Evolutionary conservation across 1,139 yeast genomes (phyloP).

Genomic region (Suhomyces bolitotheri): DNA sequence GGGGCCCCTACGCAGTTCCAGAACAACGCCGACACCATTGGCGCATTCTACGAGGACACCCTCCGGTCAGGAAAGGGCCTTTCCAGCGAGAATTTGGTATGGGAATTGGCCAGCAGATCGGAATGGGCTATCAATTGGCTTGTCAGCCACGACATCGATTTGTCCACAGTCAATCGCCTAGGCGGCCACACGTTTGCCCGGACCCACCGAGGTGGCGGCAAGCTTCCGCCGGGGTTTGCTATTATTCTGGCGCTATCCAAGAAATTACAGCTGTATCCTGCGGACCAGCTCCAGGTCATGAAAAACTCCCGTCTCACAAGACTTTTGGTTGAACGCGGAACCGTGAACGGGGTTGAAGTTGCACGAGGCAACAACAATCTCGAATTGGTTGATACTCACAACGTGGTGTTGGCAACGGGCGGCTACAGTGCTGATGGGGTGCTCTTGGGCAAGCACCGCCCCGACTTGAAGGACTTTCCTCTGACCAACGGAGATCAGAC

Average conservation of each 20-base stretch:
- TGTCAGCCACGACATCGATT: conserved; percentile 26
- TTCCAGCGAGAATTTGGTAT: conserved; percentile 26
- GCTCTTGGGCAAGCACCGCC: conserved; percentile 31
- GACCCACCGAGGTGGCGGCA: conserved; percentile 37
- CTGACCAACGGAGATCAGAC: conserved; percentile 39
- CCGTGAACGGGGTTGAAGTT: conserved; percentile 28
- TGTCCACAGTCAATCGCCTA: conserved; percentile 29
- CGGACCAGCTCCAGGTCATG: conserved; percentile 21
- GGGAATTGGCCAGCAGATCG: conserved; percentile 28
- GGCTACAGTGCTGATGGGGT: conserved; percentile 37
- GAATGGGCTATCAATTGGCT: conserved; percentile 37
- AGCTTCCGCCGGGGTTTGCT: conserved; percentile 40
- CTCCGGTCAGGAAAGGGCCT: conserved; percentile 34
- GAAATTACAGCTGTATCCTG: conserved; percentile 18
- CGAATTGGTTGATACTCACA: conserved; percentile 12
- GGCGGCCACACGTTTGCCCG: conserved; percentile 42
- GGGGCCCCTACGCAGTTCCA: conserved; percentile 38
- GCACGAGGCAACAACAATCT: conserved; percentile 10
- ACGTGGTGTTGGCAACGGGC: conserved; percentile 40
- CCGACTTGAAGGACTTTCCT: conserved; percentile 34
- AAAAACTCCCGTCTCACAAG: conserved; percentile 23
- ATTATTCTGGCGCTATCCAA: conserved; percentile 30
- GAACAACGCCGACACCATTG: conserved; percentile 24
- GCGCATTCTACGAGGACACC: conserved; percentile 30
- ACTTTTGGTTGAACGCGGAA: conserved; percentile 18